Evolutionary conservation across 306 rosid genomes (phyloP), one percentile per base, ranked within the genome.

Genomic region (Rosa chinensis): DNA sequence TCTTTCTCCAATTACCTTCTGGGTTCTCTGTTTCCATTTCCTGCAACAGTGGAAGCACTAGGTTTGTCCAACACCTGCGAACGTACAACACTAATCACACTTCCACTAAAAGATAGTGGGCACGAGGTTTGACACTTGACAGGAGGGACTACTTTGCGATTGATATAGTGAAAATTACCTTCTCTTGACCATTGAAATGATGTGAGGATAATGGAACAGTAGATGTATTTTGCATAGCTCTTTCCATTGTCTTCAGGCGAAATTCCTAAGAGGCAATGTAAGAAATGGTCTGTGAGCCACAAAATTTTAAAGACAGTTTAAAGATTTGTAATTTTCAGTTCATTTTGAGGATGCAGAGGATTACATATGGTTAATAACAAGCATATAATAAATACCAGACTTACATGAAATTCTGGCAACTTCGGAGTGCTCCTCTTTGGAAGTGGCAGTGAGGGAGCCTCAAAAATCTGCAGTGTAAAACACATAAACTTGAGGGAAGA

Each of bases 341-440:
- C 59, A 32, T 72, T 70, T 61, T 17, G 44, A 56, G 49, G 35
- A 35, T 28, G n/a, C 67, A 78, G 50, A 49, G 58, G 72, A 42
- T 78, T 75, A 58, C 18, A 70, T 16, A 39, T 64, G 3, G 32
- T 58, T 35, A 77, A 35, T 44, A 76, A 58, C 75, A 4, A 48
- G 21, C 35, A 76, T 20, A 74, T 68, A 61, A 20, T 20, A 73
- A 72, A 72, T 45, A 25, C 16, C 67, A 76, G 82, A 73, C 97
- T 84, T 84, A 96, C 99, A 55, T 88, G 98, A 89, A 96, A 96
- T 66, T 90, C 98, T 8, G 99, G 99, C 85, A 90, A 75, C 76
- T 86, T 90, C 12, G 93, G 96, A 75, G 89, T 85, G 85, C 92
- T 93, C 87, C 96, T 86, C 86, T 85, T 91, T 48, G 84, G 87